Conservation (phyloP, 495 filamentous ascomycete species). For the Aspergillus coremiiformis region DNA sequence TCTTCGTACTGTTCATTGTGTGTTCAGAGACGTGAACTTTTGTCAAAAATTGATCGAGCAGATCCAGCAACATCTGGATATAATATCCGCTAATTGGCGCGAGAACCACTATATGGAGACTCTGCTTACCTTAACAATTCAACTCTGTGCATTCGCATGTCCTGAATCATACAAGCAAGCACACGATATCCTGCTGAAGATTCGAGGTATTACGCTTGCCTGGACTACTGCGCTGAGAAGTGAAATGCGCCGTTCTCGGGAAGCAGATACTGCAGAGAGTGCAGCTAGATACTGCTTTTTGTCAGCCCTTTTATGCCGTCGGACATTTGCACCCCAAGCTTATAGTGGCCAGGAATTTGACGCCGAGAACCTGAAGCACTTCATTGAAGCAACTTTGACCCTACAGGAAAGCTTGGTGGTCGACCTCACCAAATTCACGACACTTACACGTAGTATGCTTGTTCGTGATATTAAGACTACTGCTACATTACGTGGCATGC, state of each 20-base stretch:
- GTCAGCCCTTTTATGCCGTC: slow-evolving; percentile 27
- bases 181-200: slow-evolving; percentile 11
- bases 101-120: slow-evolving; percentile 34
- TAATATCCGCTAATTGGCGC: slow-evolving; percentile 43
- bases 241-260: slow-evolving; percentile 33
- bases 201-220: slow-evolving; percentile 18
- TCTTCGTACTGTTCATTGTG: slow-evolving; percentile 19
- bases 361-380: slow-evolving; percentile 22
- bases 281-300: slow-evolving; percentile 25
- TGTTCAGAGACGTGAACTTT: slow-evolving; percentile 23
- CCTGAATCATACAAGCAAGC: neutral
- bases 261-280: slow-evolving; percentile 28
- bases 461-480: slow-evolving; percentile 43
- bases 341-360: slow-evolving; percentile 7
- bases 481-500: slow-evolving; percentile 23
- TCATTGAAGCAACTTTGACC: slow-evolving; percentile 30
- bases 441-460: slow-evolving; percentile 24
- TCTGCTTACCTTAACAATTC: slow-evolving; percentile 30
- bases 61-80: slow-evolving; percentile 23
- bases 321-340: slow-evolving; percentile 26
- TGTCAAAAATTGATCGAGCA: slow-evolving; percentile 18
- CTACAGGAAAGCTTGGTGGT: slow-evolving; percentile 29
- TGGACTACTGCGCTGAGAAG: slow-evolving; percentile 42
- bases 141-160: slow-evolving; percentile 27
- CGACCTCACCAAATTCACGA: slow-evolving; percentile 11